Conservation (phyloP, 1,284 basidiomycete species). For the Fomitopsis palustris region DNA sequence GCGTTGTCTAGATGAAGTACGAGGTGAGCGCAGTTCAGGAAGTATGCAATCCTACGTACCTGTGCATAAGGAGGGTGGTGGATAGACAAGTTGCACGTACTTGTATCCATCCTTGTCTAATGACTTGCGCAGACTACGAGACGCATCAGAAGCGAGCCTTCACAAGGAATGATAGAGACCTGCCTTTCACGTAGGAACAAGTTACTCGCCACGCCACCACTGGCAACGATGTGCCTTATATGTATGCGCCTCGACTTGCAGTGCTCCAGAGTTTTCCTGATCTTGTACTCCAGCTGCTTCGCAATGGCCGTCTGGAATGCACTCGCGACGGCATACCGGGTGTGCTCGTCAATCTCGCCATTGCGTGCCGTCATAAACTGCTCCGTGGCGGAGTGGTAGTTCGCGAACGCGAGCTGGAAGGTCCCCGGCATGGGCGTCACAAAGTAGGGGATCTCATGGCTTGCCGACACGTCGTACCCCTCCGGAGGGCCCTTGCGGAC, state of each 20-base stretch:
- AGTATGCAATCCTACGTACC: conserved; percentile 40
- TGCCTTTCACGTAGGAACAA: conserved; percentile 62
- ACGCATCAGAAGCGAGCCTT: background rate
- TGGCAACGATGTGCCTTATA: conserved; percentile 67
- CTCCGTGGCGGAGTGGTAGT: conserved; percentile 65
- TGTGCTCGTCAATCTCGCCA: conserved; percentile 30
- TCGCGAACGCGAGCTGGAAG: conserved; percentile 75
- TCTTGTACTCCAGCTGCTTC: conserved; percentile 73
- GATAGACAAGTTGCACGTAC: conserved; percentile 50
- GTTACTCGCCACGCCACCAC: conserved; percentile 92
- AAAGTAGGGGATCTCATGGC: conserved; percentile 30
- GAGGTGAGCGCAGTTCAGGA: background rate
- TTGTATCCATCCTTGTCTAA: conserved; percentile 33
- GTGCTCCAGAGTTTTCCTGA: conserved; percentile 56
- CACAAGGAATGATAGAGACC: conserved; percentile 9
- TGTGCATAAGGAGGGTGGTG: conserved; percentile 78
- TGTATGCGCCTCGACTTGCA: conserved; percentile 38
- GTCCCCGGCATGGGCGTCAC: conserved; percentile 45
- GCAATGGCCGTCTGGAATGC: conserved; percentile 75
- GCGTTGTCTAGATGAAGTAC: conserved; percentile 73
- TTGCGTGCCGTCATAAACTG: conserved; percentile 41
- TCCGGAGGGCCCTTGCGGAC: conserved; percentile 29
- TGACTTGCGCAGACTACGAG: conserved; percentile 39
- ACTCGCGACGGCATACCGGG: conserved; percentile 51
- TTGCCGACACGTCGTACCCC: background rate